Conservation (phyloP, 331 rosid genomes). For the Rosa hybrid region DNA sequence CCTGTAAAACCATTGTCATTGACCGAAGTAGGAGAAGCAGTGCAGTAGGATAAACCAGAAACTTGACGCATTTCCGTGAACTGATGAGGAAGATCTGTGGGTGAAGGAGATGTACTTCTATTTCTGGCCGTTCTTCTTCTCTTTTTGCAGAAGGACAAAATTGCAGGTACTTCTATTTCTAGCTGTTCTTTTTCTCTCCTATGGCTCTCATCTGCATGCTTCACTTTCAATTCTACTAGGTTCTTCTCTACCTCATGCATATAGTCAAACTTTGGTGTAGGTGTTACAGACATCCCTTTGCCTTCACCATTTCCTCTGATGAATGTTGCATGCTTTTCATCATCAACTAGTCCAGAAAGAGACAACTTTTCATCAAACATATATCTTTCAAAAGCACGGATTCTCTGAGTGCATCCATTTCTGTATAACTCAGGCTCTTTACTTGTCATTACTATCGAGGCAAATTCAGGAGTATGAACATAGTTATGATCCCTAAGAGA, state of each 20-base stretch:
- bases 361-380: slow-evolving; percentile 44
- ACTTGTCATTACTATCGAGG: slow-evolving; percentile 56
- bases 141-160: slow-evolving; percentile 32
- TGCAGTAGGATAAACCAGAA: slow-evolving; percentile 28
- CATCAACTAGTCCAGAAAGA: slow-evolving; percentile 33
- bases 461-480: slow-evolving; percentile 40
- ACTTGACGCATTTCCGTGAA: slow-evolving; percentile 36
- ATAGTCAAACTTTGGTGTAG: slow-evolving; percentile 32
- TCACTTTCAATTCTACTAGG: slow-evolving; percentile 32
- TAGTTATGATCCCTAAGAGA: slow-evolving; percentile 31
- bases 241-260: slow-evolving; percentile 39
- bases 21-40: slow-evolving; percentile 29
- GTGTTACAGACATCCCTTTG: slow-evolving; percentile 27
- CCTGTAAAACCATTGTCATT: slow-evolving; percentile 31
- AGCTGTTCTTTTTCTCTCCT: slow-evolving; percentile 37
- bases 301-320: slow-evolving; percentile 37
- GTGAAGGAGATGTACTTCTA: slow-evolving; percentile 21
- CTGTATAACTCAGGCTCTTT: slow-evolving; percentile 60
- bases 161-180: slow-evolving; percentile 21
- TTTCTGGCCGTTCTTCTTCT: slow-evolving; percentile 34
- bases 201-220: slow-evolving; percentile 27
- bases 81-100: slow-evolving; percentile 30
- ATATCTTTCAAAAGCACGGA: slow-evolving; percentile 66
- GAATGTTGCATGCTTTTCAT: slow-evolving; percentile 37
- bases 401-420: slow-evolving; percentile 85